A percentile compares a stretch with the other conserved stretches of the same genome.
Evolutionary conservation across 371 early-diverging fungal genomes (phyloP).

Genomic region (Apophysomyces sp.): DNA sequence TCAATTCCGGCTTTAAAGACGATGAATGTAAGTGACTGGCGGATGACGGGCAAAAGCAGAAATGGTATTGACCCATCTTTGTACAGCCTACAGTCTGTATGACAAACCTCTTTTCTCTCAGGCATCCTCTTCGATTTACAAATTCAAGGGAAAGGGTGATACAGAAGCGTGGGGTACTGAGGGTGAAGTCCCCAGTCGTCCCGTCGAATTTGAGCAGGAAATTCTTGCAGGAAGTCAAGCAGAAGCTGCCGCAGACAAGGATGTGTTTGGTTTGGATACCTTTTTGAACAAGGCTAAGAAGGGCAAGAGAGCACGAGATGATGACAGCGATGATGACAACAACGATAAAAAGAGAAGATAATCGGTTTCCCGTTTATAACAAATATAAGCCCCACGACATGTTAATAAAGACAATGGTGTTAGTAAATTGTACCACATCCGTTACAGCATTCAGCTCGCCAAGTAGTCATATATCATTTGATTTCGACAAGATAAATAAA

Average conservation of each 20-base stretch:
- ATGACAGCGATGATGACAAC: conserved; percentile 23
- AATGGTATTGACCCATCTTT: background rate
- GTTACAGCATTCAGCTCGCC: no score
- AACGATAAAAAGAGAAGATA: conserved; percentile 19
- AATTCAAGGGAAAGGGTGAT: conserved; percentile 71
- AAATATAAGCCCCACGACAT: no score
- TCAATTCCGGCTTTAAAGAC: conserved; percentile 85
- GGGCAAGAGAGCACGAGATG: conserved; percentile 41
- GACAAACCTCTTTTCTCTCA: conserved; percentile 90
- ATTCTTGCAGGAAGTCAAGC: conserved; percentile 21
- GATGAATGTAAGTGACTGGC: conserved; percentile 62
- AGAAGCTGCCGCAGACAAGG: conserved; percentile 25
- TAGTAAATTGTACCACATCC: no score
- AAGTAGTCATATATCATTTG: no score
- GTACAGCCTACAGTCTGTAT: conserved; percentile 73
- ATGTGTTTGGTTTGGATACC: conserved; percentile 64
- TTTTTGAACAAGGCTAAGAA: conserved; percentile 60
- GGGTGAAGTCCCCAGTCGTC: conserved; percentile 61
- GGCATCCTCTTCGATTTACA: conserved; percentile 74
- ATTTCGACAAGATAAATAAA: no score
- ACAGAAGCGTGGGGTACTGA: conserved; percentile 66
- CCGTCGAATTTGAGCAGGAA: conserved; percentile 93
- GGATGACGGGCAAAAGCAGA: background rate
- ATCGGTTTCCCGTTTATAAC: background rate
- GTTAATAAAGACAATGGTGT: no score